Evolutionary conservation across 2,329 filamentous ascomycete genomes (phyloP), one percentile per base, ranked within the genome.

Genomic region (Tolypocladium album): DNA sequence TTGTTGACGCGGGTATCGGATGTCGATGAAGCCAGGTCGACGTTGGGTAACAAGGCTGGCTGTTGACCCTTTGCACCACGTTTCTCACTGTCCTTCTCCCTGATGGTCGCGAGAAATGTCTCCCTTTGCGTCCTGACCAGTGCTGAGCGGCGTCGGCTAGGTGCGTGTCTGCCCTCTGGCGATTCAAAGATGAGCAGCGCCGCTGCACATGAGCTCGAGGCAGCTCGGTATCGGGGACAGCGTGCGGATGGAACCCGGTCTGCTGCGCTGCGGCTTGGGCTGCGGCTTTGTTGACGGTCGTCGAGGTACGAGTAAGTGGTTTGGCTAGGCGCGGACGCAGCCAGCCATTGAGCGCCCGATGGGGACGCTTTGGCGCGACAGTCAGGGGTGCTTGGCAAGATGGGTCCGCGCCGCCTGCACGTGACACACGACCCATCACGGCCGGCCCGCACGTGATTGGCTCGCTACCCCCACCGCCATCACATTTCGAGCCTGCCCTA

Each of bases 401-500:
- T 59, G 53, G 59, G 42, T 59, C 64, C 58, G 56, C 59, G 56
- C 55, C 11, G 0, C 4, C 0, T 57, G 45, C 72, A 72, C 69
- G 72, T 72, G 69, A 71, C 15, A 4, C 3, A 0, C 1, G 4
- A 36, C 53, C 56, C 62, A 59, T 31, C 42, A 15, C 27, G 39
- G 50, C 9, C 58, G 55, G 55, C 59, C n/a, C 58, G 39, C 61
- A 53, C 58, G 58, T 71, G 63, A 74, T 75, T 75, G 73, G 73
- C 60, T 74, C 70, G 72, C 70, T 71, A 70, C 64, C 65, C 64
- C 69, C 67, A 67, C 65, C 66, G 66, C 63, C 52, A 64, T 55
- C 63, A 66, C 69, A 68, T 68, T 72, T 72, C 67, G 68, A 71
- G 71, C 70, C 70, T 73, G 72, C 71, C 70, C 72, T 75, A 74